These are phyloP conservation scores for Xylaria telfairii DNA, from an alignment of 495 filamentous ascomycete species.

Conservation along the genomic window DNA sequence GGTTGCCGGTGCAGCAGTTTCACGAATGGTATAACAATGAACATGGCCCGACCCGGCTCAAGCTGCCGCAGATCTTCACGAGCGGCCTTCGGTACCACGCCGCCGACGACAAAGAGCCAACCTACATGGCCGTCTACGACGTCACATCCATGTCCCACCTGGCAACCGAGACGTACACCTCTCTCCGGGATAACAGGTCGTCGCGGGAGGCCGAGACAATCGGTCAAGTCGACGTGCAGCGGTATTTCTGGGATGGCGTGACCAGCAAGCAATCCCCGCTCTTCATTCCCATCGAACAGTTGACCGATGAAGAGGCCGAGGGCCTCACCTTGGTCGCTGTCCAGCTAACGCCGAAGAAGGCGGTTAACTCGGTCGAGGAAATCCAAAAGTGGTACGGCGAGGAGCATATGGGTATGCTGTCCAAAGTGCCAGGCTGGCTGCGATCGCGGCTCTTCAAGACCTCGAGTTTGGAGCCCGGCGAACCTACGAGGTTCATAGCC, in stretches of 20 bases:
- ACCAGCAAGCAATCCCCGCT: conserved; percentile 55
- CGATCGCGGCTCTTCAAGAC: conserved; percentile 70
- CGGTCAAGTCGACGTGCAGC: conserved; percentile 72
- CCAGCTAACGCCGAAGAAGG: conserved; percentile 60
- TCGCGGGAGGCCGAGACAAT: conserved; percentile 77
- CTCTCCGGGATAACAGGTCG: conserved; percentile 71
- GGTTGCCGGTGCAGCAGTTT: conserved; percentile 70
- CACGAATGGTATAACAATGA: conserved; percentile 94
- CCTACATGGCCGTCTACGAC: conserved; percentile 82
- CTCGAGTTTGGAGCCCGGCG: conserved; percentile 56
- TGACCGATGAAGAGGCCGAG: conserved; percentile 63
- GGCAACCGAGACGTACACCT: conserved; percentile 68
- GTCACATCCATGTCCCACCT: conserved; percentile 74
- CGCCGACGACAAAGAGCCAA: conserved; percentile 63
- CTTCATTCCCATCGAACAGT: conserved; percentile 64
- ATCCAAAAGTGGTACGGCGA: conserved; percentile 71
- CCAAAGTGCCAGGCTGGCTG: conserved; percentile 77
- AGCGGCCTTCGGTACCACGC: conserved; percentile 82
- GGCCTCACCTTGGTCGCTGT: conserved; percentile 69
- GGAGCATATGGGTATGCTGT: conserved; percentile 73
- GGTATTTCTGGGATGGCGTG: conserved; percentile 71
- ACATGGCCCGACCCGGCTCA: conserved; percentile 78
- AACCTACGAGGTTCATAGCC: conserved; percentile 61
- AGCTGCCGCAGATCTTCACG: conserved; percentile 68
- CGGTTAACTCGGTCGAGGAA: conserved; percentile 53